Base-by-base conservation (phyloP, 768 basidiomycete species). In the Hericium rajendrae region DNA sequence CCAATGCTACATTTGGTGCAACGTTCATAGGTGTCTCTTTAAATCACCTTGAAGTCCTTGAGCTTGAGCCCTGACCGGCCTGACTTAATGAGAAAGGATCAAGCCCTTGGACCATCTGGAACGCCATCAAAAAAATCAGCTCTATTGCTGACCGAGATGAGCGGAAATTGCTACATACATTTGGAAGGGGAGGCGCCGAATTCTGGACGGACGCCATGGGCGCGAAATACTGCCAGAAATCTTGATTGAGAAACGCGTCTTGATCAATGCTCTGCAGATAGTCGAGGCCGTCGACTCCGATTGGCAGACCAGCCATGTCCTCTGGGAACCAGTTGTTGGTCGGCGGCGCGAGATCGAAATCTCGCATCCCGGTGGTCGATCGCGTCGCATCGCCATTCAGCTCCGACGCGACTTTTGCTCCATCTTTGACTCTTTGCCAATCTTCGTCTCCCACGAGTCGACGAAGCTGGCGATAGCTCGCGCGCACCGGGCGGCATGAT, bases 401-500 rank as follows among this genome's bases (percentile, higher is more conserved):
- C 20, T 46, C 43, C 18, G n/a, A n/a, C n/a, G n/a, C 16, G 0
- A 46, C 20, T 9, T 18, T 6, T 46, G n/a, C 11, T 46, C 43
- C 43, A 46, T n/a, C n/a, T 46, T 20, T 5, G n/a, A n/a, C 20
- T 46, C 43, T 6, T 18, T n/a, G 13, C 43, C 43, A 46, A 15
- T 46, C 20, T 46, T 46, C 32, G 32, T 51, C 28, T 60, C 22
- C 59, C 61, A 62, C 6, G 28, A 46, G 43, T 60, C 59, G 18
- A 62, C 11, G 38, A 62, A 62, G 9, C 52, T 39, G 6, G 57
- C 55, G 22, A 62, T 53, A 10, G 61, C 57, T 5, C 20, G 49
- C 22, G 60, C 60, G 16, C 56, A 55, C 18, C 60, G 57, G 16
- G 56, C 61, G 28, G 61, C 59, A n/a, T 55, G 61, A 40, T 62